Conservation (phyloP, 345 rosid genomes). For the Populus pruinosa region DNA sequence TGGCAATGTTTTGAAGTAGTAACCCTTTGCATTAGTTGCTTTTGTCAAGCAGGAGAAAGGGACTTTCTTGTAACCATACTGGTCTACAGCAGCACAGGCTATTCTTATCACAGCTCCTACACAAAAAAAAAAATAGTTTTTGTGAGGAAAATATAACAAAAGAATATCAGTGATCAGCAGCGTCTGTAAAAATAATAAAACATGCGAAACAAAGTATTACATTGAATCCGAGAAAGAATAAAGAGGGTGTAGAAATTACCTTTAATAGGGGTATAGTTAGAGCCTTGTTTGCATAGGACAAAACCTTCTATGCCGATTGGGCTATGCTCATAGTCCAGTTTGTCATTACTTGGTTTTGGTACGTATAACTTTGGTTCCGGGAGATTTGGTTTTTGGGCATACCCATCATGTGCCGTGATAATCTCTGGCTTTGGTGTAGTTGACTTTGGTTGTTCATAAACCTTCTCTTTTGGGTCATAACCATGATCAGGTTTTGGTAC, state of each 20-base stretch:
- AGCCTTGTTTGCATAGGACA: slow-evolving; percentile 10
- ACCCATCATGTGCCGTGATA: not conserved
- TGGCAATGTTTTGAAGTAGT: slow-evolving; percentile 13
- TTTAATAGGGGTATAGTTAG: slow-evolving; percentile 1
- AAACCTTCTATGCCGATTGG: slow-evolving; percentile 2
- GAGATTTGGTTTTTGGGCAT: not conserved
- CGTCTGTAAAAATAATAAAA: too few species aligned
- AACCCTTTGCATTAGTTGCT: slow-evolving; percentile 23
- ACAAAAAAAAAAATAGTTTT: not conserved
- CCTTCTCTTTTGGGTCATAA: not conserved
- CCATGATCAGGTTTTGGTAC: not conserved
- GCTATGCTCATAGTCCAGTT: too few species aligned
- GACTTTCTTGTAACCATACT: slow-evolving; percentile 7
- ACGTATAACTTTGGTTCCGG: not conserved
- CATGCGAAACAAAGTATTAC: too few species aligned
- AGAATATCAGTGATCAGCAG: too few species aligned
- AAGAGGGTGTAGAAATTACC: not conserved
- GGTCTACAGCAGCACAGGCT: slow-evolving; percentile 6
- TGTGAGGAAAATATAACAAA: not conserved
- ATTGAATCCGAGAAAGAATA: not conserved
- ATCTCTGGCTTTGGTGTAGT: not conserved
- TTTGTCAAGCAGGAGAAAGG: slow-evolving; percentile 4
- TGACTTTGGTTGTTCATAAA: not conserved
- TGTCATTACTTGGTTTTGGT: not conserved
- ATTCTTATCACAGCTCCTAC: slow-evolving; percentile 21